Evolutionary conservation across 345 rosid genomes (phyloP).

Genomic region (Melastoma malabathricum): DNA sequence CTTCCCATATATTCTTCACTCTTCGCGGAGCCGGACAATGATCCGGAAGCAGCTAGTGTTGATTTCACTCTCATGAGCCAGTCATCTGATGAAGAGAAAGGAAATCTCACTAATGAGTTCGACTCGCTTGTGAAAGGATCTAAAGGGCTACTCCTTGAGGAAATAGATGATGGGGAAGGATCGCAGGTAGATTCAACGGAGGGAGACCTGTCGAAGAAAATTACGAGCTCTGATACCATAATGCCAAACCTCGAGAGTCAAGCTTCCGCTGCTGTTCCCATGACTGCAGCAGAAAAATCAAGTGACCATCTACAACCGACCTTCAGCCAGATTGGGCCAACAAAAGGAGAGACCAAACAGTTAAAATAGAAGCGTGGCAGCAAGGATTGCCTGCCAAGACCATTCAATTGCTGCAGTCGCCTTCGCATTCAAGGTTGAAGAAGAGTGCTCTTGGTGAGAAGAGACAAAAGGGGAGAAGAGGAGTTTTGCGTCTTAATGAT

Average conservation of each 20-base stretch:
- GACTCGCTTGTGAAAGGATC: constrained; percentile 7
- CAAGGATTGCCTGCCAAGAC: constrained; percentile 38
- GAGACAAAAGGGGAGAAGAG: too few species aligned
- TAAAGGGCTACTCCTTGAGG: constrained; percentile 24
- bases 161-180: constrained; percentile 36
- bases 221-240: too few species aligned
- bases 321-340: constrained; percentile 37
- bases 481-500: too few species aligned
- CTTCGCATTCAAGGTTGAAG: constrained; percentile 7
- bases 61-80: too few species aligned
- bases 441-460: too few species aligned
- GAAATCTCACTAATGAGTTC: background rate
- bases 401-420: constrained; percentile 44
- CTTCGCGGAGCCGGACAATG: constrained; percentile 24
- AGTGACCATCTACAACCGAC: constrained; percentile 31
- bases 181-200: constrained; percentile 15
- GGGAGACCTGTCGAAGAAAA: too few species aligned
- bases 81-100: background rate
- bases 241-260: too few species aligned
- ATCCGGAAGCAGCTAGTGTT: constrained; percentile 3
- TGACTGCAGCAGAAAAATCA: constrained; percentile 11
- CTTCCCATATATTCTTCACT: constrained; percentile 44
- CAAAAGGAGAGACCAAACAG: constrained; percentile 31
- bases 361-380: constrained; percentile 33
- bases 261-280: too few species aligned